Base-by-base conservation (phyloP, 257 asterid species). In the Gardenia jasminoides region DNA sequence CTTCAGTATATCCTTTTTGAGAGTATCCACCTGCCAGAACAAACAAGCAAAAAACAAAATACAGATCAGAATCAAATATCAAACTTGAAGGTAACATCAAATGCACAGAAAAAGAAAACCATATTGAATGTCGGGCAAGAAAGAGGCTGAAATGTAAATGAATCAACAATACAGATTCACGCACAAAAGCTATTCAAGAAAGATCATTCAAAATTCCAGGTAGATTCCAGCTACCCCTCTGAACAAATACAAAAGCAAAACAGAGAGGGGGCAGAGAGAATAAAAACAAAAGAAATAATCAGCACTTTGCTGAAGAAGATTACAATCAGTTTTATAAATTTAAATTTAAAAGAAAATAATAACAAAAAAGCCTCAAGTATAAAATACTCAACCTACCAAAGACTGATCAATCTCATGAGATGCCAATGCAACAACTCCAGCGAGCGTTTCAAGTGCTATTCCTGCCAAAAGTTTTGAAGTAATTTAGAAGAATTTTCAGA, bases 401-500 rank as follows among this genome's bases (percentile, higher is more conserved):
- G 96, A 87, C 65, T 88, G 87, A 80, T 92, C 97, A 52, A 93
- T 88, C 85, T 91, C 94, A 22, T 91, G 85, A 75, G 96, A 89
- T 74, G 96, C 92, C 87, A 96, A 80, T 67, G 97, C 89, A 78
- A 96, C 81, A 81, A 91, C 91, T 79, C 97, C 97, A 81, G 97
- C 96, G 73, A 96, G 88, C 78, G 97, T 84, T 88, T 96, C 94
- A 80, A 93, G 86, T 13, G 99, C 99, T 74, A 91, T 78, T 77
- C 99, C 99, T 96, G 93, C 67, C 64, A 70, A 80, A 81, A 67
- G 50, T 24, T 28, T 20, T 78, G 22, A 24, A 48, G 33, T 52
- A 50, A 31, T 67, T 20, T 77, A 13, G 13, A 79, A 44, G 20
- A 30, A 50, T n/a, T 43, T 24, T 64, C 2, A 4, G 39, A n/a